phyloP scores from a whole-genome alignment of 2,329 filamentous ascomycete species.

The Sphaerulina vaccinii region DNA sequence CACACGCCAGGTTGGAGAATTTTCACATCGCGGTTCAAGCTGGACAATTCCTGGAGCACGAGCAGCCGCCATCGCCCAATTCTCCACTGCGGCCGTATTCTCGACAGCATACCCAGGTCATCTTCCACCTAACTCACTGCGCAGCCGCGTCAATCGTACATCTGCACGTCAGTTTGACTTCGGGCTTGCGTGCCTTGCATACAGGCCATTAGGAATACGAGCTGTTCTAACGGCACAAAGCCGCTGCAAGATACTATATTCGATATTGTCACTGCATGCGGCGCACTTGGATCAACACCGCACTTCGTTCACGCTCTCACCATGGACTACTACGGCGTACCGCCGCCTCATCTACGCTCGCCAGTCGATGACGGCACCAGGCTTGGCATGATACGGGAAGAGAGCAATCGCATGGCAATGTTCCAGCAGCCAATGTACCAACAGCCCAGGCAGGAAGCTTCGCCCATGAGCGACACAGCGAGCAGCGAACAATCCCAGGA shows the following conservation, averaged over 20 bases:
- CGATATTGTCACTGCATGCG: slow-evolving; percentile 12
- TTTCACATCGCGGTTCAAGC: too few species aligned
- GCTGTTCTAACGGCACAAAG: slow-evolving; percentile 1
- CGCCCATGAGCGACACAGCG: slow-evolving; percentile 13
- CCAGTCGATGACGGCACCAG: slow-evolving; percentile 6
- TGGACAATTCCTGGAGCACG: slow-evolving; percentile 6
- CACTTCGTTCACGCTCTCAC: background rate
- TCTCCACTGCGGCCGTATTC: background rate
- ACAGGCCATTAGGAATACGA: slow-evolving; percentile 5
- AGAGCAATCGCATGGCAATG: slow-evolving; percentile 6
- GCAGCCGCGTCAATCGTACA: slow-evolving; percentile 7
- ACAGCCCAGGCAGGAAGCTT: slow-evolving; percentile 5
- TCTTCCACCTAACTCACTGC: background rate
- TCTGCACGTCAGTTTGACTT: slow-evolving; percentile 17
- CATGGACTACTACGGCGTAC: slow-evolving; percentile 15
- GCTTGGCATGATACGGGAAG: slow-evolving; percentile 16
- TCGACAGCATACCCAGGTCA: slow-evolving; percentile 4
- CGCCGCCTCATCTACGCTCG: slow-evolving; percentile 13
- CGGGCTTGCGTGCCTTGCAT: slow-evolving; percentile 4
- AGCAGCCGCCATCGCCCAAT: background rate
- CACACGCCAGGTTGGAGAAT: too few species aligned
- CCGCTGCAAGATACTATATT: slow-evolving; percentile 2
- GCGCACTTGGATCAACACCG: slow-evolving; percentile 1
- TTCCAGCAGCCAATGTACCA: slow-evolving; percentile 1
- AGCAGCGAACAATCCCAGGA: slow-evolving; percentile 15